Base-by-base conservation (phyloP, 208 protist species). In the Trypanosoma lewisi region DNA sequence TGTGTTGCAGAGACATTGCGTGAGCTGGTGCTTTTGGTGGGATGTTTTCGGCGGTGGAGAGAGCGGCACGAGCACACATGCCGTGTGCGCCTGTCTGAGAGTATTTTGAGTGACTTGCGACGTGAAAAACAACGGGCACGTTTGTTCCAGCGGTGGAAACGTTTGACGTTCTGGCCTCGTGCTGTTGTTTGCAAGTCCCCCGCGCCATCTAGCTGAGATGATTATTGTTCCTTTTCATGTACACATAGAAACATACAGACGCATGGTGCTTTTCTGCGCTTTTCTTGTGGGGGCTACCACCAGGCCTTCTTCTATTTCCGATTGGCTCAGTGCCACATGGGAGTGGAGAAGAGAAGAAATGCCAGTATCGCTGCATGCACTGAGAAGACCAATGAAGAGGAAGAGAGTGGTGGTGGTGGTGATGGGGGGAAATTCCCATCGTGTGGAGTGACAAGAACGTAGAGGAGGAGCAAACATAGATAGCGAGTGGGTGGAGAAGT, bases 1-100 rank as follows among this genome's bases (percentile, higher is more conserved):
- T 74, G 77, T 19, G 53, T 93, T n/a, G 85, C 85, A 0, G 84
- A 83, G 34, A 87, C 82, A 14, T 59, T 93, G 19, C 75, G 77
- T 8, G 85, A 95, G 45, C 80, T 85, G 17, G 75, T 84, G 5
- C 50, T 86, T 27, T 70, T 86, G n/a, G 52, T 89, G 23, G 70
- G 73, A 9, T 86, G 80, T 51, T 50, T 91, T 68, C 83, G 83
- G 39, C 66, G 63, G 39, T 95, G 89, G 86, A 67, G 75, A 5
- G 21, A 36, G 12, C 77, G 84, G 0, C 61, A 68, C 25, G 62
- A 61, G 37, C 62, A 75, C 21, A 30, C 62, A 9, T 69, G 56
- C 42, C 81, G 72, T 45, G 52, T 61, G 19, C 81, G 64, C 21
- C 45, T 83, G 23, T 62, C 75, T 49, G 67, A 64, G 30, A 63